Percentiles rank a stretch among this genome's conserved stretches.
phyloP scores from a whole-genome alignment of 2,329 filamentous ascomycete species.

The Grosmannia huntii region DNA sequence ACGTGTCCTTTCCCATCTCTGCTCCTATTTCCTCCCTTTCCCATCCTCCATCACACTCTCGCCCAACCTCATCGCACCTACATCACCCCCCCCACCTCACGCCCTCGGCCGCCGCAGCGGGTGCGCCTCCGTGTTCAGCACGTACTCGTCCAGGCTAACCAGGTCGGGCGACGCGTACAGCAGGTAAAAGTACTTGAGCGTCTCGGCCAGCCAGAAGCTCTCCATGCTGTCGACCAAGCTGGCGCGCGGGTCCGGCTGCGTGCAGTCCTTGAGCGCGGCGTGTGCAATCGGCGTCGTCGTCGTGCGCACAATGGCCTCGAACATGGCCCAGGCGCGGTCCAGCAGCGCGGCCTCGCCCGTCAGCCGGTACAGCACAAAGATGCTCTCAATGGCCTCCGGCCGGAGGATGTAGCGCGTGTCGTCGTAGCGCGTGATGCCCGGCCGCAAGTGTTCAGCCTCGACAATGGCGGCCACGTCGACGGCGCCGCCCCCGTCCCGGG shows the following conservation, averaged over 20 bases:
- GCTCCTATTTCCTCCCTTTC: too few relatives aligned
- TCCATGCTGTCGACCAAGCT: constrained; percentile 12
- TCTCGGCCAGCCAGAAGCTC: constrained; percentile 65
- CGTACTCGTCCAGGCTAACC: constrained; percentile 58
- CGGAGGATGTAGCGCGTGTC: constrained; percentile 31
- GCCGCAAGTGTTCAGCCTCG: constrained; percentile 20
- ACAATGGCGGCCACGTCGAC: not conserved
- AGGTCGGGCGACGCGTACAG: constrained; percentile 52
- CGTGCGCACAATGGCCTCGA: constrained; percentile 26
- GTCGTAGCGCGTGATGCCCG: constrained; percentile 42
- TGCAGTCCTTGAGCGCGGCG: constrained; percentile 26
- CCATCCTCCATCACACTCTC: too few relatives aligned
- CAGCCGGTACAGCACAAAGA: constrained; percentile 38
- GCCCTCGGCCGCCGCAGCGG: constrained; percentile 17
- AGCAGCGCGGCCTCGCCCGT: constrained; percentile 31
- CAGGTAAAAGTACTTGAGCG: constrained; percentile 66
- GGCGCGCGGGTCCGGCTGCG: not conserved
- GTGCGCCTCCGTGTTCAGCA: constrained; percentile 48
- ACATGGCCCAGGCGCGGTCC: constrained; percentile 36
- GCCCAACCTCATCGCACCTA: too few relatives aligned
- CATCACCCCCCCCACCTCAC: not conserved
- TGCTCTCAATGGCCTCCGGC: constrained; percentile 39
- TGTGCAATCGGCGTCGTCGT: constrained; percentile 31
- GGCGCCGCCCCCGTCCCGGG: constrained; percentile 1
- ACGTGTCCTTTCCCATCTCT: too few relatives aligned